Evolutionary conservation across 805 yeast genomes (phyloP).

Genomic region (Clavispora asparagi): DNA sequence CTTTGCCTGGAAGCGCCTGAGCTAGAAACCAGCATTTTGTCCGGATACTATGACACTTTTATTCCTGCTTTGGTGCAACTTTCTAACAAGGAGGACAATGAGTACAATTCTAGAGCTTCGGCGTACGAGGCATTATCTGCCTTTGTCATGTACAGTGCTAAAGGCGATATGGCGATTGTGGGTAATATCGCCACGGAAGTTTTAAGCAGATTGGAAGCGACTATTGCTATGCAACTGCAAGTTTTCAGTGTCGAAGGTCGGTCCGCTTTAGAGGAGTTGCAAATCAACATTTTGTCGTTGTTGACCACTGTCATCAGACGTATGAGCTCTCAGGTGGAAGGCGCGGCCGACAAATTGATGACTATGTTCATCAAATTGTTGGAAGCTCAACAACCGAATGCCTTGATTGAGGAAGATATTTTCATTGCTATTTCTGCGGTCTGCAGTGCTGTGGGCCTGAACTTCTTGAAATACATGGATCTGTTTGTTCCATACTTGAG

Average conservation of each 20-base stretch:
- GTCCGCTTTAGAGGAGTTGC: conserved; percentile 80
- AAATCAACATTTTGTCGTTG: conserved; percentile 71
- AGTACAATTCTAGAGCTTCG: conserved; percentile 85
- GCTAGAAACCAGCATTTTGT: conserved; percentile 55
- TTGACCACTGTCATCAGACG: conserved; percentile 83
- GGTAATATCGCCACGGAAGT: conserved; percentile 72
- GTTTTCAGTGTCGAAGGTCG: conserved; percentile 64
- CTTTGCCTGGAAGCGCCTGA: conserved; percentile 50
- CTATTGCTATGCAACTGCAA: conserved; percentile 54
- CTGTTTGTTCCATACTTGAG: conserved; percentile 79
- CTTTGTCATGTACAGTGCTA: conserved; percentile 70
- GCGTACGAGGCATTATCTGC: conserved; percentile 91
- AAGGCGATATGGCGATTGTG: conserved; percentile 62
- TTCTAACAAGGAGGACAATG: conserved; percentile 73
- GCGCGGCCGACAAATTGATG: conserved; percentile 83
- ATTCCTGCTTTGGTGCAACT: conserved; percentile 68
- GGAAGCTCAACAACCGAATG: conserved; percentile 52
- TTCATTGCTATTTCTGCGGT: conserved; percentile 88
- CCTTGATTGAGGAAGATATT: conserved; percentile 89
- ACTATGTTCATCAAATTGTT: conserved; percentile 70
- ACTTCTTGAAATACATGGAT: conserved; percentile 71
- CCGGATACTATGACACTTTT: conserved; percentile 65
- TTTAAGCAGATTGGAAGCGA: conserved; percentile 64
- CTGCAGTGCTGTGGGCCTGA: conserved; percentile 70
- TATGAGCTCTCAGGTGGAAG: conserved; percentile 55